Evolutionary conservation across 306 rosid genomes (phyloP).

Genomic region (Malus fusca): DNA sequence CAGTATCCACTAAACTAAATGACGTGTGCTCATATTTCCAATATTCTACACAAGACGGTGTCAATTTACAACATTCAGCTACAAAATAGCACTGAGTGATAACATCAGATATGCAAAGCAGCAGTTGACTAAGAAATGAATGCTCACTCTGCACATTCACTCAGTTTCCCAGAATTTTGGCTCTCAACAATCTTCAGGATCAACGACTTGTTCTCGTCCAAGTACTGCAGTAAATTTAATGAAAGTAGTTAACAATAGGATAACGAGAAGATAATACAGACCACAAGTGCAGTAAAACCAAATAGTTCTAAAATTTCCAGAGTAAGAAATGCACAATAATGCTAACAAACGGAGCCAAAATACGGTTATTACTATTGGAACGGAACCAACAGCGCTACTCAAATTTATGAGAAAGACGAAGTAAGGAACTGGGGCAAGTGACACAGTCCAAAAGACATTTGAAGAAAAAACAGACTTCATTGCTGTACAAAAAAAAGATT

Average conservation of each 20-base stretch:
- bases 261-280: not conserved
- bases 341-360: not conserved
- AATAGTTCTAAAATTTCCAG: not conserved
- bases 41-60: not conserved
- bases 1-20: not conserved
- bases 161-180: slow-evolving; percentile 86
- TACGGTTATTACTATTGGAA: not conserved
- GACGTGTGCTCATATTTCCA: not conserved
- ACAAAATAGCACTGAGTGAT: not conserved
- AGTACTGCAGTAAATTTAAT: slow-evolving; percentile 48
- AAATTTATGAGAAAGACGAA: too few species aligned
- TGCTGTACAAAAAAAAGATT: too few species aligned
- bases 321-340: not conserved
- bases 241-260: not conserved
- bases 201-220: slow-evolving; percentile 98
- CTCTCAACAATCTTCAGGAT: slow-evolving; percentile 97
- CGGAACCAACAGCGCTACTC: not conserved
- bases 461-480: too few species aligned
- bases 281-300: not conserved
- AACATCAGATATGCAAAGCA: slow-evolving; percentile 6
- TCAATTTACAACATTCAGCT: not conserved
- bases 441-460: too few species aligned
- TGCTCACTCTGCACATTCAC: slow-evolving; percentile 97
- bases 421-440: too few species aligned
- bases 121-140: not conserved